A percentile compares a stretch with the other conserved stretches of the same genome.
Evolutionary conservation across 805 yeast genomes (phyloP).

Genomic region (Maudiozyma turicensis): DNA sequence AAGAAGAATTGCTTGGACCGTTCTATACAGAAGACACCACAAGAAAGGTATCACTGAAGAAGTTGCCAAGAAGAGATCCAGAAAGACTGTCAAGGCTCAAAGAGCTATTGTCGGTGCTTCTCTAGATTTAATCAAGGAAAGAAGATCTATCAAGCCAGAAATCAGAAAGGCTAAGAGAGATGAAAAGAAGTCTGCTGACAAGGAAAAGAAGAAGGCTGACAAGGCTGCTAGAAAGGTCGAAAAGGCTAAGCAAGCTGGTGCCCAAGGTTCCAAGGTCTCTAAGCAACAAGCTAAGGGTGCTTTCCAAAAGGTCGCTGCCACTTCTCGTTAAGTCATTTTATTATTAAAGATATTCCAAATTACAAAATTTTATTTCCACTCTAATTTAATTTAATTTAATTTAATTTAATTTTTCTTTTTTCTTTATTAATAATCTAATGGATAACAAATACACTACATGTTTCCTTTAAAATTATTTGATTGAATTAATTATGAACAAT

Average conservation of each 20-base stretch:
- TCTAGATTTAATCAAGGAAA: conserved; percentile 94
- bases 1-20: conserved; percentile 99
- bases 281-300: conserved; percentile 98
- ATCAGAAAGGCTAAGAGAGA: conserved; percentile 97
- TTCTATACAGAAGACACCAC: conserved; percentile 99
- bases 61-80: conserved; percentile 90
- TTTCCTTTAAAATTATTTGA: background rate
- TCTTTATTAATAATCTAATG: background rate
- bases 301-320: conserved; percentile 92
- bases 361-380: background rate
- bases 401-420: background rate
- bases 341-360: background rate
- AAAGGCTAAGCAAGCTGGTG: conserved; percentile 72
- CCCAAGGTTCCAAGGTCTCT: conserved; percentile 69
- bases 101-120: conserved; percentile 99
- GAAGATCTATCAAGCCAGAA: conserved; percentile 93
- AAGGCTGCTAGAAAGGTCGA: conserved; percentile 94
- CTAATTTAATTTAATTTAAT: background rate
- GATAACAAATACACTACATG: background rate
- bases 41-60: conserved; percentile 99
- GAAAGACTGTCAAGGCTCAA: conserved; percentile 96
- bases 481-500: background rate
- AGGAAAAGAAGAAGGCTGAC: conserved; percentile 82
- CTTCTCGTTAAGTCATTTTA: conserved; percentile 69
- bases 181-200: conserved; percentile 71